A percentile compares a stretch with the other conserved stretches of the same genome.
Evolutionary conservation across 2,329 filamentous ascomycete species (phyloP).

Genomic region (Tolypocladium cylindrosporum): DNA sequence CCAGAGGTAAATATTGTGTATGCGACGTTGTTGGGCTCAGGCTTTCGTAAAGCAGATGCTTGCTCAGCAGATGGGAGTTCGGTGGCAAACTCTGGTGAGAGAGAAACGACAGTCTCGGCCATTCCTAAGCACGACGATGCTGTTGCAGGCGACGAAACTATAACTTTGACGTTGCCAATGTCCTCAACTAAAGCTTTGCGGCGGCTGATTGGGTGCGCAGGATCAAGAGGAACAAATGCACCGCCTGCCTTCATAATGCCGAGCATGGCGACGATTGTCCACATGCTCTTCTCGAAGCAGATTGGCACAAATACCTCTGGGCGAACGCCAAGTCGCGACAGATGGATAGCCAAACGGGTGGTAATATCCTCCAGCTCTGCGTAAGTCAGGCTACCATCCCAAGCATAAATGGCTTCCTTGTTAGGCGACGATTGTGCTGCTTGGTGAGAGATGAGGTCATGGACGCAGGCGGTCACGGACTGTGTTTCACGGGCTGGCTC

Average conservation of each 20-base stretch:
- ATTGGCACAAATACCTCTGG: slow-evolving; percentile 1
- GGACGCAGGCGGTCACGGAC: slow-evolving; percentile 14
- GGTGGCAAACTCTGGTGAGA: background rate
- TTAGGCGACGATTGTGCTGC: background rate
- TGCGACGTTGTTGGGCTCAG: slow-evolving; percentile 3
- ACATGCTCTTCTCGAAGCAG: slow-evolving; percentile 9
- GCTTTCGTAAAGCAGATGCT: background rate
- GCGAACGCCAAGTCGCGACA: background rate
- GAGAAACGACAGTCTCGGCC: background rate
- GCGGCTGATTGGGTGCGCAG: background rate
- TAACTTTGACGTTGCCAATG: background rate
- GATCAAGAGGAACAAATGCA: background rate
- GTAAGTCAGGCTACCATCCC: slow-evolving; percentile 6
- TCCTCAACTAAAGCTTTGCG: background rate
- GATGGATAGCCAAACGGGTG: background rate
- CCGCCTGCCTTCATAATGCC: slow-evolving; percentile 16
- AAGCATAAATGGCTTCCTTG: slow-evolving; percentile 4
- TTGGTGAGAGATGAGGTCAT: slow-evolving; percentile 5
- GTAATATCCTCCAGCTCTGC: slow-evolving; percentile 2
- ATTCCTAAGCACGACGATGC: background rate
- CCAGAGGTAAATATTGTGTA: slow-evolving; percentile 19
- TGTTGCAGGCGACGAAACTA: background rate
- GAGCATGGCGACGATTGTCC: slow-evolving; percentile 11
- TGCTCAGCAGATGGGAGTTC: background rate
- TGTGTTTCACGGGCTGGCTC: background rate